These are phyloP conservation scores for Senna siamea DNA, from an alignment of 306 rosid genomes.

Conservation along the genomic window DNA sequence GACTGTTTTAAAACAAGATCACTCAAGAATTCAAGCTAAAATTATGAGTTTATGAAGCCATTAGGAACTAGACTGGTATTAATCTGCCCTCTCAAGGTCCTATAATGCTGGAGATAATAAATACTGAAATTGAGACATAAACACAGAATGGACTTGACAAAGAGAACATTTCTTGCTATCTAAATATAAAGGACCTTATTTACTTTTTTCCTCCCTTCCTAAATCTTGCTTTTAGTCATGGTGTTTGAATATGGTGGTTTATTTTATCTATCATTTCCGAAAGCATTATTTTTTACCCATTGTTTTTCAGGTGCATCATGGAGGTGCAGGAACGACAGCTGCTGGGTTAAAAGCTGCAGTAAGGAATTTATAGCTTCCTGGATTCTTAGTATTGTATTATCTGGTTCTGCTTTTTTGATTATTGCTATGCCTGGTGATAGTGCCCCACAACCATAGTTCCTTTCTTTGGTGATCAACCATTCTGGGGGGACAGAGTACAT, in stretches of 20 bases:
- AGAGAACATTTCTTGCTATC: background rate
- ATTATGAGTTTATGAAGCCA: background rate
- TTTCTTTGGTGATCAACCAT: slow-evolving; percentile 97
- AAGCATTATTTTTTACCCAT: slow-evolving; percentile 13
- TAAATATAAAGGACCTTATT: background rate
- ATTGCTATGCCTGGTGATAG: slow-evolving; percentile 46
- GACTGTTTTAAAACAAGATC: background rate
- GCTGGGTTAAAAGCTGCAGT: slow-evolving; percentile 99
- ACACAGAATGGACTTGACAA: background rate
- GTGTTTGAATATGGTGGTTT: background rate
- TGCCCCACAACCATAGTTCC: slow-evolving; percentile 97
- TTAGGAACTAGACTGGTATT: background rate
- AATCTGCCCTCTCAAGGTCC: background rate
- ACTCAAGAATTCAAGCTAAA: background rate
- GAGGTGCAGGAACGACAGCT: slow-evolving; percentile 99
- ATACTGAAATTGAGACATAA: background rate
- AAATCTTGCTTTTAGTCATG: background rate
- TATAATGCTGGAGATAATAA: background rate
- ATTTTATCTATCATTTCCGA: slow-evolving; percentile 3
- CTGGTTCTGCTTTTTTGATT: slow-evolving; percentile 28
- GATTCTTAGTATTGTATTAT: slow-evolving; percentile 19
- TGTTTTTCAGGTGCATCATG: slow-evolving; percentile 91
- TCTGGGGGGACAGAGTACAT: slow-evolving; percentile 98
- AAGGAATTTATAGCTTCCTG: slow-evolving; percentile 44
- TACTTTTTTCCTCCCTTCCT: background rate